phyloP scores from a whole-genome alignment of 306 rosid species.

The Vachellia collinsii region DNA sequence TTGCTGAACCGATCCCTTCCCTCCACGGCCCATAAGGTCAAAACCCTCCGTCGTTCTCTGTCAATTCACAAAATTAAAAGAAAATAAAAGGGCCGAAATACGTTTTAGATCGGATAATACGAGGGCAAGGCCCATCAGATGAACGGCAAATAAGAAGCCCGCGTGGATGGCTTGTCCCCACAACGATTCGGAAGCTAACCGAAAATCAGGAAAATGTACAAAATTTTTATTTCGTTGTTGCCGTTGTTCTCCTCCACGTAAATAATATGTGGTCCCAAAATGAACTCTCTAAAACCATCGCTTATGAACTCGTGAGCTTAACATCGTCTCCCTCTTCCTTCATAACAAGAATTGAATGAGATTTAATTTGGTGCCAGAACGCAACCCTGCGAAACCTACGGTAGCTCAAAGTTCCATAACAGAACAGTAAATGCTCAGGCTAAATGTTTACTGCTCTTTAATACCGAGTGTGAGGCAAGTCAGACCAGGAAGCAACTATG shows the following conservation, averaged over 20 bases:
- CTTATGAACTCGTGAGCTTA: constrained; percentile 28
- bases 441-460: constrained; percentile 68
- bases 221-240: constrained; percentile 11
- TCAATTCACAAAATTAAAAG: constrained; percentile 4
- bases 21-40: not conserved
- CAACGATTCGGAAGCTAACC: constrained; percentile 6
- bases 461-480: constrained; percentile 53
- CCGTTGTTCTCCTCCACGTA: constrained; percentile 63
- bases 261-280: constrained; percentile 54
- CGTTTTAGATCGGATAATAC: constrained; percentile 52
- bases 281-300: constrained; percentile 19
- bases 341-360: constrained; percentile 28
- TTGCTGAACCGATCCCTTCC: constrained; percentile 37
- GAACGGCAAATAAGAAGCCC: constrained; percentile 48
- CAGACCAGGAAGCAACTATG: constrained; percentile 48
- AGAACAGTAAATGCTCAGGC: constrained; percentile 65
- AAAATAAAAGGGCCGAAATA: constrained; percentile 26
- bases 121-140: constrained; percentile 29
- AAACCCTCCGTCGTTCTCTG: not conserved
- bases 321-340: constrained; percentile 18
- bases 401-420: constrained; percentile 35
- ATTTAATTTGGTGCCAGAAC: constrained; percentile 14
- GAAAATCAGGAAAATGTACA: constrained; percentile 37
- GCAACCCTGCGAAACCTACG: constrained; percentile 13
- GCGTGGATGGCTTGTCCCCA: constrained; percentile 45